Conservation (phyloP, 768 basidiomycete species). For the Hortiboletus flavorubellus region DNA sequence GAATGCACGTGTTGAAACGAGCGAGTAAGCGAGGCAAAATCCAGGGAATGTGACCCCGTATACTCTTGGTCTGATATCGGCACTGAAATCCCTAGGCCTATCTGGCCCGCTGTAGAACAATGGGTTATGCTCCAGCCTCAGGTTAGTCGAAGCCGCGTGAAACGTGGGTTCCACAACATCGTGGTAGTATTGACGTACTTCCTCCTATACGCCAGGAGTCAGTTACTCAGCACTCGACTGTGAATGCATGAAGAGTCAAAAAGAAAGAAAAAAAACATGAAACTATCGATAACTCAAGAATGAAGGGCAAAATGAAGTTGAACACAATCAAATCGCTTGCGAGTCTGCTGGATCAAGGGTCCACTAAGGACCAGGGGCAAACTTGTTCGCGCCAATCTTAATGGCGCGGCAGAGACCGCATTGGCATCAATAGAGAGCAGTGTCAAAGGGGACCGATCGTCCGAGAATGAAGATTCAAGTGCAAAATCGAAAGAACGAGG, state of each 20-base stretch:
- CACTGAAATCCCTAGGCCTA: not conserved
- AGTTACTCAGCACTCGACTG: constrained; percentile 13
- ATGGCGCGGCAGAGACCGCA: constrained; percentile 1
- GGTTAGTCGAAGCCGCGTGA: constrained; percentile 7
- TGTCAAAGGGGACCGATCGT: constrained; percentile 2
- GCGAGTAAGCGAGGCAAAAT: constrained; percentile 40
- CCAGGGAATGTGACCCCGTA: constrained; percentile 25
- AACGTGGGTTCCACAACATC: constrained; percentile 31
- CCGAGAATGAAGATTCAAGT: constrained; percentile 10
- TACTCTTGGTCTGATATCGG: constrained; percentile 1
- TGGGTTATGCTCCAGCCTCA: constrained; percentile 1
- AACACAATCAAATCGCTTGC: constrained; percentile 1
- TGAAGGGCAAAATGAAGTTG: constrained; percentile 9
- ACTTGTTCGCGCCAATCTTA: constrained; percentile 5
- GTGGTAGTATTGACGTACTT: constrained; percentile 34
- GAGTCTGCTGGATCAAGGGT: constrained; percentile 17
- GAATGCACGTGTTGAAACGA: constrained; percentile 83
- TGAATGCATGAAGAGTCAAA: constrained; percentile 7
- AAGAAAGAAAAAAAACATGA: constrained; percentile 6
- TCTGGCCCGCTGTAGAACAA: not conserved
- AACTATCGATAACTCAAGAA: constrained; percentile 2
- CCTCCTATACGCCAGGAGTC: constrained; percentile 28
- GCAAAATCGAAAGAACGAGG: constrained; percentile 7
- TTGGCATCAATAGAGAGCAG: constrained; percentile 4
- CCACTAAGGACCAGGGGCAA: constrained; percentile 6